Evolutionary conservation across 2,329 filamentous ascomycete species (phyloP), one percentile per base, ranked within the genome.

Genomic region (Fusarium palustre): DNA sequence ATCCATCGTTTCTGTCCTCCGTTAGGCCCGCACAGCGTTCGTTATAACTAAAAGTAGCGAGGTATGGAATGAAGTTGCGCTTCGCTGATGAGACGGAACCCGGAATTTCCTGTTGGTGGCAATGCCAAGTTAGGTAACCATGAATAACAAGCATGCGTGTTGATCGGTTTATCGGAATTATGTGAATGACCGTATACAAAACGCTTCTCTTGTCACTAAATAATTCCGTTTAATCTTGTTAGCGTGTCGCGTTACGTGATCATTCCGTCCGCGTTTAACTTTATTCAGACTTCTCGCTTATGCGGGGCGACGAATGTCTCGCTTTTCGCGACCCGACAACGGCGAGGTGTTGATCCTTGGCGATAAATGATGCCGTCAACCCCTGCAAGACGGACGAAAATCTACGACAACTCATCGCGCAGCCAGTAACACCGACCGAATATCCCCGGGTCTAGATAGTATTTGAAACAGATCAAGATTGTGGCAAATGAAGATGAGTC

Each of bases 291-390:
- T 5, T 49, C 18, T 1, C 20, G 36, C 43, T 60, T 43, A 60
- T 25, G 43, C 31, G 31, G 25, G 13, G 9, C 24, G 2, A 12
- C 31, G 13, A 28, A 24, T 22, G 28, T 13, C 41, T 55, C 59
- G 47, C 59, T 5, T 7, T 46, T 63, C 59, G 59, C 47, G 15
- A 16, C 34, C 30, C 41, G 57, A 55, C 41, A 24, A 25, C 18
- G 30, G 24, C 28, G 41, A 43, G 15, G 20, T 16, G 41, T 9
- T 10, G 16, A 31, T 41, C 34, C 24, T 55, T 45, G 33, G 18
- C 47, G 20, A 22, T 18, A 58, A 55, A 10, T 7, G 2, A n/a
- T 22, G 11, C 30, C n/a, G 10, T 25, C 18, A 10, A 41, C 15
- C 48, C 3, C 2, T 31, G 10, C 4, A 18, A 25, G 5, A 8